Evolutionary conservation across 2,329 filamentous ascomycete genomes (phyloP).

Genomic region (Hypoxylon sp.): DNA sequence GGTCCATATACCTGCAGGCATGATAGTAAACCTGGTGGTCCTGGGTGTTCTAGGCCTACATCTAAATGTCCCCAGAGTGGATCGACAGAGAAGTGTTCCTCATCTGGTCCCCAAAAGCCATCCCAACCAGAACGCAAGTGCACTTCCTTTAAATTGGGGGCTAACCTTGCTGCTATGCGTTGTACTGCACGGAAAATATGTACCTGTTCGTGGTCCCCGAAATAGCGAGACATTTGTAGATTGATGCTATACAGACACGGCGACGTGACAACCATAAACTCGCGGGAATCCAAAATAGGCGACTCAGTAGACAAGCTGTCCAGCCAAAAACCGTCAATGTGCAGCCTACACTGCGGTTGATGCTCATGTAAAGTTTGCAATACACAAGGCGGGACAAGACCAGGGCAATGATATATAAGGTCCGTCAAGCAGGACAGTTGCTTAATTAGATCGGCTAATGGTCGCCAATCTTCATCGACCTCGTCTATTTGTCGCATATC

Average conservation of each 20-base stretch:
- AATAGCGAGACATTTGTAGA: neutral
- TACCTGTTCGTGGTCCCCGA: neutral
- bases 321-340: conserved; percentile 18
- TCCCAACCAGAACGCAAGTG: neutral
- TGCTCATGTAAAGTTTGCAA: conserved; percentile 13
- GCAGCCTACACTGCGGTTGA: conserved; percentile 24
- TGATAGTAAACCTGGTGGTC: conserved; percentile 6
- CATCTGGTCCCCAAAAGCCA: neutral
- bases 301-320: neutral
- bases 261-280: conserved; percentile 19
- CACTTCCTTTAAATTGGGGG: conserved; percentile 28
- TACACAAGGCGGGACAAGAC: conserved; percentile 18
- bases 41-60: neutral
- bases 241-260: conserved; percentile 31
- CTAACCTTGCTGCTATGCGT: conserved; percentile 10
- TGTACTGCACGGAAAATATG: conserved; percentile 5
- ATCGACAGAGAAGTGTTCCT: neutral
- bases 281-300: neutral
- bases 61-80: conserved; percentile 11
- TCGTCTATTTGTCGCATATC: neutral
- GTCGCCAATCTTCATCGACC: conserved; percentile 9
- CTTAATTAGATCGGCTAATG: conserved; percentile 16
- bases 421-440: conserved; percentile 11
- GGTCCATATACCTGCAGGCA: conserved; percentile 3
- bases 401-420: conserved; percentile 16